Base-by-base conservation (phyloP, 164 flowering plant genomes). In the Magnolia changhungtana region DNA sequence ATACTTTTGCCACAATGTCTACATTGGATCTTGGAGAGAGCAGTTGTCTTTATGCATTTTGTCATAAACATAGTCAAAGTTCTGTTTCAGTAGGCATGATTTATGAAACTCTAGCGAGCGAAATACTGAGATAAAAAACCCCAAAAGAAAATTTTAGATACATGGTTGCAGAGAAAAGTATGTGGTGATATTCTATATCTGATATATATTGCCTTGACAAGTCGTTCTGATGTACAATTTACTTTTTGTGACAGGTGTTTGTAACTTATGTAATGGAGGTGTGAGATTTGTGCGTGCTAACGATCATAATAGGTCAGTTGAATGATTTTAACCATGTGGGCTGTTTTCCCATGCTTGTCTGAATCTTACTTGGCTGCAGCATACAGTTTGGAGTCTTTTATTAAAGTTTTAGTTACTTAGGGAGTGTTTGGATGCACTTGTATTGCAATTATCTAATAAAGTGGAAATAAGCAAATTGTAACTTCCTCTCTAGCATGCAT, bases 251-350 rank as follows among this genome's bases (percentile, higher is more conserved):
- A 23, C 23, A 94, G 97, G 98, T 74, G 95, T 90, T 3, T 95
- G 98, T 89, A 95, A 95, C 82, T 83, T 95, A 52, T 95, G 97
- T 74, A 95, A 92, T 84, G 98, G 97, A 24, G 97, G 97, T 10
- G 97, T 95, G 58, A 92, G 75, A 81, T 89, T 95, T 75, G 98
- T 93, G 20, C 90, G 97, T 1, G 85, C 85, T 49, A 87, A 90
- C 74, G 97, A 93, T 73, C 82, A 80, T 8, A 77, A 82, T 27
- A 84, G 90, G 92, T 89, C 51, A 70, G 83, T 81, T 13, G 70
- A 69, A 55, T 7, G 19, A 4, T 37, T 20, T 58, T 27, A 31
- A 76, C n/a, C 23, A 55, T 55, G 55, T 19, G 61, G 16, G 18
- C 61, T 55, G 3, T 51, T 10, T 20, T 55, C 3, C 51, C 14